Conservation (phyloP, 257 asterid species). For the Solanum dulcamara region DNA sequence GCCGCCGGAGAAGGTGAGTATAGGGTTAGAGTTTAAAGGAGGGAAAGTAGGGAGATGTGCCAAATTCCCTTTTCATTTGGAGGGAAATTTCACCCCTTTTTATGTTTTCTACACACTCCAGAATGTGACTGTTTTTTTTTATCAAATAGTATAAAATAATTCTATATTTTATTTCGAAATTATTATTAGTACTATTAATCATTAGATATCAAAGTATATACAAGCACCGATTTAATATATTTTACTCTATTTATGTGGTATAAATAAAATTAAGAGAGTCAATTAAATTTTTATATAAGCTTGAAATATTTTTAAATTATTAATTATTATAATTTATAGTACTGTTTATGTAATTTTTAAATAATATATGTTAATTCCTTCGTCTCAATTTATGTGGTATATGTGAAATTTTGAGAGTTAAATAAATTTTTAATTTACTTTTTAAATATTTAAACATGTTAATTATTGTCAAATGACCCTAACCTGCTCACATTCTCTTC, state of each 20-base stretch:
- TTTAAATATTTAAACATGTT: no score
- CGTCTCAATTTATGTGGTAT: no score
- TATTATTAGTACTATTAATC: not conserved
- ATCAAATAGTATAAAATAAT: not conserved
- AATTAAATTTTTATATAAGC: no score
- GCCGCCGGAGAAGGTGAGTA: not conserved
- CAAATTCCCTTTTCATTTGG: conserved; percentile 16
- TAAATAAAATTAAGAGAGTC: not conserved
- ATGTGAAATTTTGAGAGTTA: no score
- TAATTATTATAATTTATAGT: no score
- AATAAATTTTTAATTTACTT: no score
- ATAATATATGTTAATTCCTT: no score
- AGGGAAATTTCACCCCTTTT: conserved; percentile 36
- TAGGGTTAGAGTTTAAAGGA: conserved; percentile 12
- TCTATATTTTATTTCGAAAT: not conserved
- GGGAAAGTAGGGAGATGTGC: conserved; percentile 10
- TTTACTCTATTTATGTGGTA: no score
- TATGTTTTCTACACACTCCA: not conserved
- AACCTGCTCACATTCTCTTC: not conserved
- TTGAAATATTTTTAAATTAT: no score
- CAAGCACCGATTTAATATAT: no score
- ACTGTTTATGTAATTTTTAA: no score
- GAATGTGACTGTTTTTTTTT: not conserved
- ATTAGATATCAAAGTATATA: no score
- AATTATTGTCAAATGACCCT: not conserved